Percentiles rank a stretch among this genome's conserved stretches.
Evolutionary conservation across 768 basidiomycete species (phyloP).

Genomic region (Lactifluus echinatus): DNA sequence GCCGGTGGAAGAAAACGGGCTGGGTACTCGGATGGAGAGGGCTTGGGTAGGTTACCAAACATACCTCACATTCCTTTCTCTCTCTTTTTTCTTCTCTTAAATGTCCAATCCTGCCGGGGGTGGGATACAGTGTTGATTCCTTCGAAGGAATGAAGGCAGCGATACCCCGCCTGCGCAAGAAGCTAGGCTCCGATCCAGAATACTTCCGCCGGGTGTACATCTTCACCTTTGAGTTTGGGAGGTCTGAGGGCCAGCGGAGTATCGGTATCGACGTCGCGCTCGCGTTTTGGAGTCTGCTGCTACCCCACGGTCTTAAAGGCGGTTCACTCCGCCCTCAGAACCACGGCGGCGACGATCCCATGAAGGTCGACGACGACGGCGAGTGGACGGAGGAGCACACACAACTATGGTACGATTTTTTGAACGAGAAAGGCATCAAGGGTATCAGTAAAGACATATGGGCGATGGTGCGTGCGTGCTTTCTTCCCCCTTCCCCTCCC

Average conservation of each 20-base stretch:
- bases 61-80: background rate
- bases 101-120: background rate
- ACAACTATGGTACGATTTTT: conserved; percentile 73
- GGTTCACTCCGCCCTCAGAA: conserved; percentile 48
- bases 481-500: conserved; percentile 2
- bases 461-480: conserved; percentile 55
- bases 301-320: conserved; percentile 61
- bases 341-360: conserved; percentile 35
- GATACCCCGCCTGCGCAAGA: conserved; percentile 46
- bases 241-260: conserved; percentile 68
- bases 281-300: conserved; percentile 70
- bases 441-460: conserved; percentile 87
- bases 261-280: conserved; percentile 62
- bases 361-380: conserved; percentile 28
- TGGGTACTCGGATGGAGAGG: conserved; percentile 80
- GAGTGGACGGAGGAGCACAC: conserved; percentile 60
- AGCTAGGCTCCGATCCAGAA: conserved; percentile 51
- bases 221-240: conserved; percentile 75
- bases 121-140: conserved; percentile 49
- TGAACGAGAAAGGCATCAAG: conserved; percentile 53
- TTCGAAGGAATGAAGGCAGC: conserved; percentile 50
- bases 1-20: conserved; percentile 57
- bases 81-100: background rate
- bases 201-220: conserved; percentile 77
- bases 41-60: conserved; percentile 43